Conservation (phyloP, 768 basidiomycete genomes). For the Lepiota venenata region DNA sequence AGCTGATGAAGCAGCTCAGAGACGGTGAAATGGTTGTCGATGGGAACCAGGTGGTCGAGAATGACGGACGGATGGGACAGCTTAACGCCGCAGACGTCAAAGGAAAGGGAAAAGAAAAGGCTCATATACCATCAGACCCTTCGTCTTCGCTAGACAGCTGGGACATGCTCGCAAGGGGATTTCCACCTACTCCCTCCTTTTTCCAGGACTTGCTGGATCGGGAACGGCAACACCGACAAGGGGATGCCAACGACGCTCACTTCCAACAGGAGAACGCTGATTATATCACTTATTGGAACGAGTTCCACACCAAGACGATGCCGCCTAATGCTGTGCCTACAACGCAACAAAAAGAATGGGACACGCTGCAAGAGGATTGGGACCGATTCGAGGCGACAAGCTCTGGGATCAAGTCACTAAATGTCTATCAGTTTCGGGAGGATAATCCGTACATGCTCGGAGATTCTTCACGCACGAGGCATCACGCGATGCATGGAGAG, state of each 20-base stretch:
- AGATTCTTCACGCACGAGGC: conserved; percentile 51
- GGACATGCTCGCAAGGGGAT: neutral
- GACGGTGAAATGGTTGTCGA: conserved; percentile 78
- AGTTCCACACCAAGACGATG: conserved; percentile 25
- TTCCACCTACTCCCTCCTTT: neutral
- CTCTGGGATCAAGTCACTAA: conserved; percentile 54
- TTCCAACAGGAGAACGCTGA: conserved; percentile 69
- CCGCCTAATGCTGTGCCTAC: conserved; percentile 15
- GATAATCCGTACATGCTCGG: conserved; percentile 78
- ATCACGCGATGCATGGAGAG: conserved; percentile 37
- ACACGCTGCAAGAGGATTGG: conserved; percentile 71
- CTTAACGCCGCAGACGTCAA: conserved; percentile 42
- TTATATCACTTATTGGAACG: conserved; percentile 59
- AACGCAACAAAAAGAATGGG: conserved; percentile 48
- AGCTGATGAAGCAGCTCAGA: conserved; percentile 80
- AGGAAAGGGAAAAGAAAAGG: conserved; percentile 54
- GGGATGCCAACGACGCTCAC: conserved; percentile 62
- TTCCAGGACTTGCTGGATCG: conserved; percentile 7
- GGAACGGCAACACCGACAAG: conserved; percentile 14
- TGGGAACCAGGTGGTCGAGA: conserved; percentile 73
- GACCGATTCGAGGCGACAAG: conserved; percentile 77
- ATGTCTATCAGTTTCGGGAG: conserved; percentile 66
- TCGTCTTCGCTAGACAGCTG: neutral
- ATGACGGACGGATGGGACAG: conserved; percentile 29
- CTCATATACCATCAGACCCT: conserved; percentile 26